Base-by-base conservation (phyloP, 306 rosid species). In the Cucurbita ficifolia region DNA sequence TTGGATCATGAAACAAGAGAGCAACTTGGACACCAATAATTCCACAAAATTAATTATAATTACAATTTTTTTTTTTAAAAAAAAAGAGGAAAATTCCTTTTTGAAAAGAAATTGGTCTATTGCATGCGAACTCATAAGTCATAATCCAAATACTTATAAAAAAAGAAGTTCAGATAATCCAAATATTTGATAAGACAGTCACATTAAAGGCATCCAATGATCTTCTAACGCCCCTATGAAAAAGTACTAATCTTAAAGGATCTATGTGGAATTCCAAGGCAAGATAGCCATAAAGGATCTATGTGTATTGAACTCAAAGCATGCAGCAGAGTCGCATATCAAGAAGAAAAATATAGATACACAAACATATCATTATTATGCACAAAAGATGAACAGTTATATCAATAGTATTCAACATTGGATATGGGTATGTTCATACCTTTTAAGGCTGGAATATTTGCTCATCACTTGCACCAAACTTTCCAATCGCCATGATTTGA, bases 401-500 rank as follows among this genome's bases (percentile, higher is more conserved):
- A 40, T 46, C 8, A 11, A 48, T 8, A 46, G 22, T 48, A 39
- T 46, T 46, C 38, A 17, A 46, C 73, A 46, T 46, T 11, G 73
- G 10, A 70, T 16, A 56, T 18, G 24, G 29, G 39, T 18, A 2
- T 24, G 42, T 40, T 19, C 24, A 38, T 7, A 49, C 38, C 45
- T 50, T 70, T 82, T 63, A 36, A 12, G 43, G 1, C 46, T 75
- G 24, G 88, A 90, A 14, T 91, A 85, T 86, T 85, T 86, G 72
- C 85, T 84, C 96, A 90, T 94, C 33, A 94, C 98, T 91, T 4
- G 99, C 96, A 17, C 92, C 92, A 82, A 89, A 56, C 42, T 96
- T 85, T 43, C 92, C 96, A 0, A 86, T 84, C 6, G 88, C 91
- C 97, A 86, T 89, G 55, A 89, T 91, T 85, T 85, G 94, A 59